Evolutionary conservation across 768 basidiomycete genomes (phyloP).

Genomic region (Russula virescens): DNA sequence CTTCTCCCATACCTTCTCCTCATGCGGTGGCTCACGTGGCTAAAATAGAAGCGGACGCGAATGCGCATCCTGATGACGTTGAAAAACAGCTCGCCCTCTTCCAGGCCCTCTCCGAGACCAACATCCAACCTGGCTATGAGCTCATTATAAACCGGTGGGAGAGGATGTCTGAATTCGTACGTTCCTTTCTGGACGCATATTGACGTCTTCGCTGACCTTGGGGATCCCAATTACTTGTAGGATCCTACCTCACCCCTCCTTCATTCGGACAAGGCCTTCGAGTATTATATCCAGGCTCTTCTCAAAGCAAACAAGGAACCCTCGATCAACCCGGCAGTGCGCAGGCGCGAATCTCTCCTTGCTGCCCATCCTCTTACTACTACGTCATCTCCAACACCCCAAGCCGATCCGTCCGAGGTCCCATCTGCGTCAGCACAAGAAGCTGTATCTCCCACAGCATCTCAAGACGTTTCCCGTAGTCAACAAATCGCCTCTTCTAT

Average conservation of each 20-base stretch:
- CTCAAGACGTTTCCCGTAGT: slow-evolving; percentile 31
- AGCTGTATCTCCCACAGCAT: not conserved
- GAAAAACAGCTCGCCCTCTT: slow-evolving; percentile 64
- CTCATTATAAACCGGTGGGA: slow-evolving; percentile 78
- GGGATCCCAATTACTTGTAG: slow-evolving; percentile 34
- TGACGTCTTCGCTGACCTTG: slow-evolving; percentile 9
- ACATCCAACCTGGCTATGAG: slow-evolving; percentile 63
- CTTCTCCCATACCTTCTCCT: slow-evolving; percentile 43
- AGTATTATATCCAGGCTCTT: slow-evolving; percentile 67
- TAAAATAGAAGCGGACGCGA: slow-evolving; percentile 71
- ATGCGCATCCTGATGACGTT: slow-evolving; percentile 64
- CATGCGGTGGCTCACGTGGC: slow-evolving; percentile 63
- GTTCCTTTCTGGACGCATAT: slow-evolving; percentile 29
- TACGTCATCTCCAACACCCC: not conserved
- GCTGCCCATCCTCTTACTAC: slow-evolving; percentile 26
- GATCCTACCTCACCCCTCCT: slow-evolving; percentile 65
- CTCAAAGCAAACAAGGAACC: slow-evolving; percentile 50
- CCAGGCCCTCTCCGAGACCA: slow-evolving; percentile 58
- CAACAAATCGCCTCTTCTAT: slow-evolving; percentile 41
- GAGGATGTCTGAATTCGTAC: slow-evolving; percentile 73
- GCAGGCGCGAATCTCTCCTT: slow-evolving; percentile 60
- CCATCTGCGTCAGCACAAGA: slow-evolving; percentile 5
- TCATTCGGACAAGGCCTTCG: slow-evolving; percentile 65
- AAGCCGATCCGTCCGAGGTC: slow-evolving; percentile 9
- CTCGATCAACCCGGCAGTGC: slow-evolving; percentile 60